Base-by-base conservation (phyloP, 2,329 filamentous ascomycete species). In the Spiromastix sp. region DNA sequence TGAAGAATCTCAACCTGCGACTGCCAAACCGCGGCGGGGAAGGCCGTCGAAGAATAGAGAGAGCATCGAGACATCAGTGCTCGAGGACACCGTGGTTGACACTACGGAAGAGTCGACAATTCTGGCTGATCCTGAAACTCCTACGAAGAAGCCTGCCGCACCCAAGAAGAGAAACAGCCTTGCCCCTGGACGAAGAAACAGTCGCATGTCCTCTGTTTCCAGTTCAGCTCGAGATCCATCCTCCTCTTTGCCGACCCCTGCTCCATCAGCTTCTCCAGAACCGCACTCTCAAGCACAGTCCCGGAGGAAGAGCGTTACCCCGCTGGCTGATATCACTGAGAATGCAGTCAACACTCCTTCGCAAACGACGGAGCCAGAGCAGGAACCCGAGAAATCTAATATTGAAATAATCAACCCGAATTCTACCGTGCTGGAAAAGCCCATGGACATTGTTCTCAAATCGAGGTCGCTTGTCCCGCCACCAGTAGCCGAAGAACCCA, bases 391-490 rank as follows among this genome's bases (percentile, higher is more conserved):
- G 40, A 67, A 73, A 19, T 61, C 67, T 1, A 27, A 28, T 8
- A 62, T 79, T 30, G 82, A 82, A 56, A 81, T 82, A 25, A 74
- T 89, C 50, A 83, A 79, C 46, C 70, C 84, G 2, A 77, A 85
- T 61, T 75, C 85, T 47, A 83, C 84, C 1, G 68, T 85, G 39
- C 61, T 94, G 46, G 86, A 94, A 52, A 84, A 77, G 56, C 89
- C 89, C 0, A 87, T 94, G 80, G 89, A 95, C 50, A 94, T 96
- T 47, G 78, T 93, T 32, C 68, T 93, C 40, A 89, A 93, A 60
- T 85, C 86, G 31, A 79, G 87, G 41, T 81, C 80, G 21, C 67
- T 80, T 51, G 70, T 75, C 2, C 67, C 77, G 17, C 62, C 69
- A 4, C 71, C 74, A 0, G 63, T 77, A n/a, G n/a, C n/a, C n/a